Conservation (phyloP, 23 red algal genomes). For the Gracilaria domingensis region DNA sequence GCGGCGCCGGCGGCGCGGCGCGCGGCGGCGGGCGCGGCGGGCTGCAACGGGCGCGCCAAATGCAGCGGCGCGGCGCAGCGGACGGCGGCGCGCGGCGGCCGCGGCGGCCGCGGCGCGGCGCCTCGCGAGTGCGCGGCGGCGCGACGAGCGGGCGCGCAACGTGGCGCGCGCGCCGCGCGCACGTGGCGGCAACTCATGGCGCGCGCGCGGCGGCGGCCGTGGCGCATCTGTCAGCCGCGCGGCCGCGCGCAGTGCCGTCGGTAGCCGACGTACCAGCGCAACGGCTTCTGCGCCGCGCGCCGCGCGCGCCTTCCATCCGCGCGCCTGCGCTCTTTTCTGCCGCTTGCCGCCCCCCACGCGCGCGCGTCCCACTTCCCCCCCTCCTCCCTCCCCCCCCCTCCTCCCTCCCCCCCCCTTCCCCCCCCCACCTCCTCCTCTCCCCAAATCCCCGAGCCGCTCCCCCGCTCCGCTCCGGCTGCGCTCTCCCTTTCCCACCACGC, state of each 20-base stretch:
- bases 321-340: too few relatives aligned
- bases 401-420: not conserved
- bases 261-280: not conserved
- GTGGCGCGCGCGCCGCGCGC: not conserved
- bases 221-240: not conserved
- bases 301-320: not conserved
- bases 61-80: not conserved
- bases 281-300: too few relatives aligned
- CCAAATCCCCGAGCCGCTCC: too few relatives aligned
- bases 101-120: not conserved
- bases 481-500: not conserved
- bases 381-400: conserved; percentile 2
- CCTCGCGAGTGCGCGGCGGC: not conserved
- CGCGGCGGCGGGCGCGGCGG: not conserved
- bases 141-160: not conserved
- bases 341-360: not conserved
- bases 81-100: not conserved
- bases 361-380: not conserved
- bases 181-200: not conserved
- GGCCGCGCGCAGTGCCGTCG: not conserved
- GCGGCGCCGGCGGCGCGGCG: too few relatives aligned
- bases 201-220: not conserved
- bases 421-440: not conserved
- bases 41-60: not conserved
- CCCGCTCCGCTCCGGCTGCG: too few relatives aligned